These are phyloP conservation scores for Miscanthus sacchariflorus DNA, from an alignment of 202 grass and related monocot genomes.

Conservation along the genomic window DNA sequence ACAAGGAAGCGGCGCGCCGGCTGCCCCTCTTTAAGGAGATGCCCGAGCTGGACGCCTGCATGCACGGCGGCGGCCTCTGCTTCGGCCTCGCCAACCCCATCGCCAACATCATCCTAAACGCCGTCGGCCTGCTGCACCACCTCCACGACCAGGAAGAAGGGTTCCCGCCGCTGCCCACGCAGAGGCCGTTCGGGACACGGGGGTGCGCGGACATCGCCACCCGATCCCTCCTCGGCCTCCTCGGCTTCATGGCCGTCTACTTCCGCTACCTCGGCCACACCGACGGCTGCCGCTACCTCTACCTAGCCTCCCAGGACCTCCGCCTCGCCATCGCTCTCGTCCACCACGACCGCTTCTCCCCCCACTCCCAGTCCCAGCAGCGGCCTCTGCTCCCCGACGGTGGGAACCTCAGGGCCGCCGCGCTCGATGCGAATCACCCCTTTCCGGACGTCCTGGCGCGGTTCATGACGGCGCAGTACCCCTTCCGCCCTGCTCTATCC, in stretches of 20 bases:
- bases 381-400: neutral
- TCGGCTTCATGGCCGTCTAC: conserved; percentile 3
- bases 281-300: neutral
- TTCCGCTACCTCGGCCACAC: neutral
- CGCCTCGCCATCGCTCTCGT: neutral
- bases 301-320: neutral
- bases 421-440: neutral
- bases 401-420: neutral
- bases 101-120: conserved; percentile 22
- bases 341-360: conserved; percentile 1
- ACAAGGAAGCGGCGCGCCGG: neutral
- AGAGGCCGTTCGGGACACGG: too few relatives aligned
- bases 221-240: neutral
- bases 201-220: neutral
- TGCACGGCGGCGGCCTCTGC: neutral
- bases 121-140: neutral
- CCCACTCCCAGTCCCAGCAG: neutral
- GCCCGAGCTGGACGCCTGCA: neutral
- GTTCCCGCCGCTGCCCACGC: neutral
- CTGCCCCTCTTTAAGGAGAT: neutral
- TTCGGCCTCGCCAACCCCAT: conserved; percentile 14
- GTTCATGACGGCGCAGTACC: neutral
- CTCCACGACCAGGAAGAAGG: neutral
- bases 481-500: neutral
- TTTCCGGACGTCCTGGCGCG: neutral